Base-by-base conservation (phyloP, 768 basidiomycete species). In the Termitomyces sp. region DNA sequence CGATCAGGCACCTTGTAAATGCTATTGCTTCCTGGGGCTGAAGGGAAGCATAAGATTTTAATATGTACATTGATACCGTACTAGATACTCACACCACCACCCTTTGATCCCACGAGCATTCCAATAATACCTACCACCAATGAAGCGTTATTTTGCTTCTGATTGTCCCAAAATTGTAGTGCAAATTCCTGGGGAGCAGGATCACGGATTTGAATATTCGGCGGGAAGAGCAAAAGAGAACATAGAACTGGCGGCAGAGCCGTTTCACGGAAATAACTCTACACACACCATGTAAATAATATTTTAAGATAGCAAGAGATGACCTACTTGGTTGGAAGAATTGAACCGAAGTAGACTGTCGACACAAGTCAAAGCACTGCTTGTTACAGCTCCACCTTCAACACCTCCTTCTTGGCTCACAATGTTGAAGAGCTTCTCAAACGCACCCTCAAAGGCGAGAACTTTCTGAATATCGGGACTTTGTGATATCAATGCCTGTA, bases 231-330 rank as follows among this genome's bases (percentile, higher is more conserved):
- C 45, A 89, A 79, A 24, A 88, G 79, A 28, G 80, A 84, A 60
- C 86, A 82, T 58, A 94, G 65, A 55, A 87, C 65, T 58, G 88
- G 71, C 62, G 87, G 80, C 63, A 95, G 74, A 60, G 88, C 70
- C 1, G 93, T 91, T 74, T 95, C 94, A 49, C 92, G 87, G 75
- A 99, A 97, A 76, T 97, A 98, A 68, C 94, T 97, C 94, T 99
- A 26, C 5, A 49, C 20, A 65, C n/a, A 43, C 26, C 5, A 8
- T 36, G 9, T 18, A 16, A 54, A 36, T n/a, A 41, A 40, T 6
- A 36, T 40, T 36, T 30, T 1, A 5, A 48, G 18, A 20, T 3
- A 30, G 18, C 38, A 16, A 24, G n/a, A 56, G 35, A 30, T n/a
- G 52, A 54, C 69, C 74, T 66, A 92, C 95, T 79, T 96, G 95